phyloP scores from a whole-genome alignment of 805 yeast genomes.

The Metschnikowia noctiluminum region DNA sequence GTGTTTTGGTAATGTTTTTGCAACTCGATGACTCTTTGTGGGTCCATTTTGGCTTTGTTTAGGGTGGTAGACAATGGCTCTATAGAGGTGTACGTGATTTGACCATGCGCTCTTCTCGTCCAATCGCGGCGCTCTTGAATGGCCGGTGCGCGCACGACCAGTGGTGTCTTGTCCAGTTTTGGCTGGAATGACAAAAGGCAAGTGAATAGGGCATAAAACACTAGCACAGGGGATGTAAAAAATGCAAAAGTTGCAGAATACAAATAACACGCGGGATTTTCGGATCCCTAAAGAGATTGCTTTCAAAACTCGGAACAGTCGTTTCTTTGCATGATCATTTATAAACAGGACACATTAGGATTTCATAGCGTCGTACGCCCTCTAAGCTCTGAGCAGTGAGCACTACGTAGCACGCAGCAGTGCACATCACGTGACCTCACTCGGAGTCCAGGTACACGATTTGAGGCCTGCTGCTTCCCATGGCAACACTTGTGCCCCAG shows the following conservation, averaged over 20 bases:
- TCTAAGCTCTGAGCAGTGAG: neutral
- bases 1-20: constrained; percentile 45
- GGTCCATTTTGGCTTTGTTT: constrained; percentile 31
- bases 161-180: too few relatives aligned
- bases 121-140: constrained; percentile 14
- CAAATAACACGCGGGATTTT: too few relatives aligned
- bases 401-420: neutral
- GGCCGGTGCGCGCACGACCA: constrained; percentile 12
- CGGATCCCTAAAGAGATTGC: too few relatives aligned
- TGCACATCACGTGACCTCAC: neutral
- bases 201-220: too few relatives aligned
- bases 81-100: constrained; percentile 4
- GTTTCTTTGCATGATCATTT: too few relatives aligned
- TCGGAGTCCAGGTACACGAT: constrained; percentile 15
- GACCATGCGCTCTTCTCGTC: too few relatives aligned
- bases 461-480: constrained; percentile 6
- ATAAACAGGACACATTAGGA: too few relatives aligned
- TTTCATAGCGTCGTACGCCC: neutral
- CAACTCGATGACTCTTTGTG: constrained; percentile 45
- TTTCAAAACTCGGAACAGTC: too few relatives aligned
- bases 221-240: too few relatives aligned
- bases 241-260: too few relatives aligned
- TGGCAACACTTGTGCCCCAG: constrained; percentile 6
- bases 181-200: too few relatives aligned
- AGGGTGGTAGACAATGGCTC: constrained; percentile 1